Conservation (phyloP, 106 monocot genomes). For the Triglochin maritima region DNA sequence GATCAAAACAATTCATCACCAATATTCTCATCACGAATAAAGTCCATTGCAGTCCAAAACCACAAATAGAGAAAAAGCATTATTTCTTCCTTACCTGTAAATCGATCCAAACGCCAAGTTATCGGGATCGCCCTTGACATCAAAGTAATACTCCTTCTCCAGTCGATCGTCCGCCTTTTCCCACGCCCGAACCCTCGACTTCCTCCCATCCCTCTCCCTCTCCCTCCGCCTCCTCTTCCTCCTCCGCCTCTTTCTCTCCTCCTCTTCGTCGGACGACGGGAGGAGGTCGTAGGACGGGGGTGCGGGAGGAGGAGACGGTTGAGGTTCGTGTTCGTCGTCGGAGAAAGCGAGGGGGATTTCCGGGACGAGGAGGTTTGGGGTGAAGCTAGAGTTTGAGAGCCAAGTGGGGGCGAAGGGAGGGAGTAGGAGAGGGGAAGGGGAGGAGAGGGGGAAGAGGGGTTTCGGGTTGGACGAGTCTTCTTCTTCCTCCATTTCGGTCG, state of each 20-base stretch:
- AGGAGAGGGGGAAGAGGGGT: slow-evolving; percentile 44
- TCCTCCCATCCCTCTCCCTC: slow-evolving; percentile 22
- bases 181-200: slow-evolving; percentile 49
- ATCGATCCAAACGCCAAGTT: slow-evolving; percentile 71
- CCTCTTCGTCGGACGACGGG: slow-evolving; percentile 8
- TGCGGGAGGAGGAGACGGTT: neutral
- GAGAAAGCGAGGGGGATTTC: neutral
- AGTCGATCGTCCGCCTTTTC: slow-evolving; percentile 23
- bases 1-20: neutral
- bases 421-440: slow-evolving; percentile 12
- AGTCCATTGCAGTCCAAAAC: neutral
- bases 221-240: slow-evolving; percentile 37
- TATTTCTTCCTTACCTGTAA: slow-evolving; percentile 40
- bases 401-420: slow-evolving; percentile 18
- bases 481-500: slow-evolving; percentile 2
- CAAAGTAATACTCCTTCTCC: slow-evolving; percentile 68
- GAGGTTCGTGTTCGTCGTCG: neutral
- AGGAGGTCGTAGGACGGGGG: slow-evolving; percentile 41
- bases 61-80: neutral
- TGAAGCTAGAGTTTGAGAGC: slow-evolving; percentile 77
- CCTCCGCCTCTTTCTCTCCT: slow-evolving; percentile 22
- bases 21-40: neutral
- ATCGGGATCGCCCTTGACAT: slow-evolving; percentile 69
- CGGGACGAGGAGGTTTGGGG: slow-evolving; percentile 20
- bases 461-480: neutral